These are phyloP conservation scores for Termitomyces bulborhizus DNA, from an alignment of 768 basidiomycete genomes.

Conservation along the genomic window DNA sequence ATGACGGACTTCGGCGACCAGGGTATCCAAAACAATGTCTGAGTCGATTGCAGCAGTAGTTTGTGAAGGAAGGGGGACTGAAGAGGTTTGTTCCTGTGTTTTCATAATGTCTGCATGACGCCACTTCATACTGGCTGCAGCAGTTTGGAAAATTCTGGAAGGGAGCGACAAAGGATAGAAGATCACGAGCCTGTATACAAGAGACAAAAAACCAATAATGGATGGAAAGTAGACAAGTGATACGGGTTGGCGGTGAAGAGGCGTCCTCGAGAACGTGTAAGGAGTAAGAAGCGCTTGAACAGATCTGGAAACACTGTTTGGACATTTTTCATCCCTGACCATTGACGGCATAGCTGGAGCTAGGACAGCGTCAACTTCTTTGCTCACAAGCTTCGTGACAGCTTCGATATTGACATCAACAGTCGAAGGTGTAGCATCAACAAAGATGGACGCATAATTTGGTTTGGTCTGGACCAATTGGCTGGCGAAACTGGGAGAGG, in stretches of 20 bases:
- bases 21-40: constrained; percentile 26
- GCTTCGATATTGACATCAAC: constrained; percentile 17
- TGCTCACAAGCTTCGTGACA: constrained; percentile 23
- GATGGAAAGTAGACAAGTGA: constrained; percentile 31
- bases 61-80: not conserved
- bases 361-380: constrained; percentile 51
- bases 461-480: constrained; percentile 28
- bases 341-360: constrained; percentile 36
- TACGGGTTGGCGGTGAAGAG: constrained; percentile 2
- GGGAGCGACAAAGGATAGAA: constrained; percentile 46
- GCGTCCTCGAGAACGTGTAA: constrained; percentile 8
- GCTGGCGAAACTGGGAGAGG: constrained; percentile 26
- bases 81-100: constrained; percentile 10
- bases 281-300: constrained; percentile 25
- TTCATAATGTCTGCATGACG: constrained; percentile 1
- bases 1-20: constrained; percentile 38
- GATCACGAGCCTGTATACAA: constrained; percentile 43
- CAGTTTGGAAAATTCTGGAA: constrained; percentile 28
- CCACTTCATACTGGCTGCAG: constrained; percentile 18
- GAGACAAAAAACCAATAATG: constrained; percentile 36
- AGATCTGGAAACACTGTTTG: constrained; percentile 19
- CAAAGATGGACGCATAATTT: constrained; percentile 21
- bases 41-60: not conserved
- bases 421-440: constrained; percentile 20
- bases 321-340: constrained; percentile 36